These are phyloP conservation scores for Fusarium dlaminii DNA, from an alignment of 2,329 filamentous ascomycete species.

Conservation along the genomic window DNA sequence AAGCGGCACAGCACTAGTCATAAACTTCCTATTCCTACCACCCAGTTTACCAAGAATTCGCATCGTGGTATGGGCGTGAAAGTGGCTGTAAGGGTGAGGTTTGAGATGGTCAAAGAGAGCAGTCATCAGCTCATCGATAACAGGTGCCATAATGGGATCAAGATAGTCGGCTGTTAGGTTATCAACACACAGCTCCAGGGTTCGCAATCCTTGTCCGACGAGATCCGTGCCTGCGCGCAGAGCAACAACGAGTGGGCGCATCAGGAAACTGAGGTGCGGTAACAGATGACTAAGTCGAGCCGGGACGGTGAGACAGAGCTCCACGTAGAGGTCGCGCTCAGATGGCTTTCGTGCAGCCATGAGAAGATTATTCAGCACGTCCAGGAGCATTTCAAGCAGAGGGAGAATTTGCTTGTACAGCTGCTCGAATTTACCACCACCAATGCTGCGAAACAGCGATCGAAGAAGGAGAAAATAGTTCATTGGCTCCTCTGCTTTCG, in stretches of 20 bases:
- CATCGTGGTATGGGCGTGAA: conserved; percentile 98
- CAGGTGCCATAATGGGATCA: conserved; percentile 98
- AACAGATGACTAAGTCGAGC: conserved; percentile 93
- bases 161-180: conserved; percentile 98
- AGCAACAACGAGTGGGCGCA: conserved; percentile 97
- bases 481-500: conserved; percentile 95
- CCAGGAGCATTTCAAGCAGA: conserved; percentile 94
- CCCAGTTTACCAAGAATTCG: conserved; percentile 96
- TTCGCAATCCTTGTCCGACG: conserved; percentile 92
- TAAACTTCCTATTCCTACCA: conserved; percentile 93
- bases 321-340: conserved; percentile 95
- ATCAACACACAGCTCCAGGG: conserved; percentile 95
- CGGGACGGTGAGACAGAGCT: conserved; percentile 94
- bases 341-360: conserved; percentile 88
- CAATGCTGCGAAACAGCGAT: conserved; percentile 94
- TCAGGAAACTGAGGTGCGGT: conserved; percentile 94
- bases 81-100: conserved; percentile 94
- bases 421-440: conserved; percentile 95
- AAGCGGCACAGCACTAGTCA: conserved; percentile 88
- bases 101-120: conserved; percentile 95
- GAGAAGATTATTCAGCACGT: conserved; percentile 95
- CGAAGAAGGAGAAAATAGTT: conserved; percentile 96
- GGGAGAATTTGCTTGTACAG: conserved; percentile 98
- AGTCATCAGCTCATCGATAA: conserved; percentile 98
- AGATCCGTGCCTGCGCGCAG: conserved; percentile 90